Percentiles rank a stretch among this genome's conserved stretches.
Evolutionary conservation across 2,329 filamentous ascomycete species (phyloP).

Genomic region (Fusarium sp.): DNA sequence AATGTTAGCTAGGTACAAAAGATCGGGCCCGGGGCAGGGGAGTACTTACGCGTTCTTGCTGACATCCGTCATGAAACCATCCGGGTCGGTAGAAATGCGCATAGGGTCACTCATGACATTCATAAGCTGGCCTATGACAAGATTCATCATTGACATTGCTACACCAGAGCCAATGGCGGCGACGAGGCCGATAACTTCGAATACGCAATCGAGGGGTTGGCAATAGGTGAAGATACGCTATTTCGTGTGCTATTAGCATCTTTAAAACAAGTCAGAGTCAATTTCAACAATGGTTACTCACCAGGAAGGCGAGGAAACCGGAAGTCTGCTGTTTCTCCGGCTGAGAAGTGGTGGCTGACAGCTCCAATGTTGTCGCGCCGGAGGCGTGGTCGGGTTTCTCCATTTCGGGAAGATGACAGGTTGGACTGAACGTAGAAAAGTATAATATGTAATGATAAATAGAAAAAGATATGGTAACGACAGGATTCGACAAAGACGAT

Average conservation of each 20-base stretch:
- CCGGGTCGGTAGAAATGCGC: background rate
- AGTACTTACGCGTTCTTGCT: background rate
- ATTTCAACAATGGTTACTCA: background rate
- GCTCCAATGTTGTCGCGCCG: background rate
- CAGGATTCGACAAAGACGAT: background rate
- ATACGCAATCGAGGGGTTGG: background rate
- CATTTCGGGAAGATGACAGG: background rate
- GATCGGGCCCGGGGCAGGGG: rapidly evolving
- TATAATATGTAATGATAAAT: background rate
- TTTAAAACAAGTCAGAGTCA: background rate
- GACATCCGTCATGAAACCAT: background rate
- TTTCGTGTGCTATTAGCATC: background rate
- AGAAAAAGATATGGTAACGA: background rate
- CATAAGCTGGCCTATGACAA: background rate
- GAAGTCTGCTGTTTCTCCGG: background rate
- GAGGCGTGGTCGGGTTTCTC: background rate
- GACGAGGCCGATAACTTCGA: background rate
- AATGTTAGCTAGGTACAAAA: background rate
- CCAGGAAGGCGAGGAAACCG: background rate
- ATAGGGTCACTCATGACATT: background rate
- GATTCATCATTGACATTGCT: background rate
- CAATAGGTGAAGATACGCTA: background rate
- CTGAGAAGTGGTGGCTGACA: background rate
- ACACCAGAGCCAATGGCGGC: background rate
- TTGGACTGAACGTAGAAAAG: rapidly evolving